A percentile compares a stretch with the other conserved stretches of the same genome.
phyloP scores from a whole-genome alignment of 2,329 filamentous ascomycete species.

The Phyllosticta paracitricarpa region DNA sequence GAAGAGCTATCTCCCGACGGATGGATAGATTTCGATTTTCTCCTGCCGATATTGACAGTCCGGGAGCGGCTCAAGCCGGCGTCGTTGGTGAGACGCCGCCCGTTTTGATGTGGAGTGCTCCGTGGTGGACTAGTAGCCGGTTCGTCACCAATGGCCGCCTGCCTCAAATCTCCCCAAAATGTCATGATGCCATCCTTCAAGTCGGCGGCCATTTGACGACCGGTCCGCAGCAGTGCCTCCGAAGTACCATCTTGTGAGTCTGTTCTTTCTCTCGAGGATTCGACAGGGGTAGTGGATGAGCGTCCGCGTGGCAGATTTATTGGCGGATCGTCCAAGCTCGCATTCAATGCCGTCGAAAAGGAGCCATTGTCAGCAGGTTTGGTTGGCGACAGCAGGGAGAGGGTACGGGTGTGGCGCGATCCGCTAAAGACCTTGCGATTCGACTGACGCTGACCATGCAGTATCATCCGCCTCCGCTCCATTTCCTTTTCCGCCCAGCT shows the following conservation, averaged over 20 bases:
- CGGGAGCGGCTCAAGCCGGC: slow-evolving; percentile 2
- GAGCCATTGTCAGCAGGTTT: slow-evolving; percentile 23
- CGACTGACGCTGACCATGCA: slow-evolving; percentile 40
- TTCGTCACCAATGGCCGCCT: slow-evolving; percentile 94
- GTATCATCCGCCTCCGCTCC: slow-evolving; percentile 61
- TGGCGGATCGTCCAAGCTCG: slow-evolving; percentile 14
- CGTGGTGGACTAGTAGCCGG: slow-evolving; percentile 44
- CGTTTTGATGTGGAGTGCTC: neutral
- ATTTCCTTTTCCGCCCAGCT: slow-evolving; percentile 48
- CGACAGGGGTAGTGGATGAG: slow-evolving; percentile 24
- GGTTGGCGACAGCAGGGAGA: slow-evolving; percentile 72
- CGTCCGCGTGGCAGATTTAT: slow-evolving; percentile 12
- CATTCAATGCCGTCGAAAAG: slow-evolving; percentile 27
- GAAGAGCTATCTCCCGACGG: slow-evolving; percentile 16
- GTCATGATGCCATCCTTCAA: slow-evolving; percentile 84
- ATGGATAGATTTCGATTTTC: slow-evolving; percentile 3
- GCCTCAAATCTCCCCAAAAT: slow-evolving; percentile 88
- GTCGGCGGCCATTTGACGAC: slow-evolving; percentile 78
- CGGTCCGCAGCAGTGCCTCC: slow-evolving; percentile 29
- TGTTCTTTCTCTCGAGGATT: slow-evolving; percentile 13
- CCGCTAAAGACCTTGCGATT: slow-evolving; percentile 53
- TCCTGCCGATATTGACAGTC: neutral
- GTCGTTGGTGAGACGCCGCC: slow-evolving; percentile 4
- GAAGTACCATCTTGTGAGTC: slow-evolving; percentile 18
- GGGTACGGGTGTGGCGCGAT: slow-evolving; percentile 50